Conservation (phyloP, 306 rosid species). For the Oxytropis ochrocephala region DNA sequence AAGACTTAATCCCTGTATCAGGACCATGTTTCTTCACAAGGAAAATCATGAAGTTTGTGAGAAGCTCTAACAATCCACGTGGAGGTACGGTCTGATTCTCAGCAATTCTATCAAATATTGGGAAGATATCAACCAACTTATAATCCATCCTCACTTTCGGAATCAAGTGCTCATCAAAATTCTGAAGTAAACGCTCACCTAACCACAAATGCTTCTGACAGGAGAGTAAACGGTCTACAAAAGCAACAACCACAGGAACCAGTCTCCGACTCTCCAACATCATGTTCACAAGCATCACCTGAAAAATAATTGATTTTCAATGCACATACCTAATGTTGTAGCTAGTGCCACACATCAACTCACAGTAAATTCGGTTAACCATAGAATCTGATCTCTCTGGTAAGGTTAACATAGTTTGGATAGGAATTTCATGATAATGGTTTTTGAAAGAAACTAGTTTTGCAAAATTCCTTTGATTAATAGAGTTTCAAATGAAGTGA, state of each 20-base stretch:
- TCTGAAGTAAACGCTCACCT: conserved; percentile 88
- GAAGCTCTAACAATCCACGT: conserved; percentile 60
- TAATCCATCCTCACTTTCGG: conserved; percentile 67
- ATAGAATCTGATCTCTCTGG: conserved; percentile 1
- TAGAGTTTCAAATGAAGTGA: neutral
- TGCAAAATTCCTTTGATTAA: neutral
- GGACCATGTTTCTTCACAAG: conserved; percentile 90
- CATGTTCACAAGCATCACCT: conserved; percentile 77
- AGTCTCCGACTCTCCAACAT: conserved; percentile 63
- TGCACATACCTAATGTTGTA: neutral
- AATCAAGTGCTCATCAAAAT: conserved; percentile 77
- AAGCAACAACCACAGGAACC: conserved; percentile 82
- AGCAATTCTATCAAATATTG: conserved; percentile 75
- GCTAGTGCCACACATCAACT: neutral
- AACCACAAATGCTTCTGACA: conserved; percentile 79
- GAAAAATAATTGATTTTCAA: conserved; percentile 8
- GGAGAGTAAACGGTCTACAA: conserved; percentile 68
- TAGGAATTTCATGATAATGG: neutral
- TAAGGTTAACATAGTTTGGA: neutral
- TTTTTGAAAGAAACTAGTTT: neutral
- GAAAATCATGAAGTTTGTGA: conserved; percentile 69
- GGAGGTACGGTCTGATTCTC: conserved; percentile 81
- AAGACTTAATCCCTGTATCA: conserved; percentile 61
- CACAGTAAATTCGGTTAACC: neutral
- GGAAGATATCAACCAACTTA: no score